Conservation (phyloP, 306 rosid species). For the Rubus parviflorus region DNA sequence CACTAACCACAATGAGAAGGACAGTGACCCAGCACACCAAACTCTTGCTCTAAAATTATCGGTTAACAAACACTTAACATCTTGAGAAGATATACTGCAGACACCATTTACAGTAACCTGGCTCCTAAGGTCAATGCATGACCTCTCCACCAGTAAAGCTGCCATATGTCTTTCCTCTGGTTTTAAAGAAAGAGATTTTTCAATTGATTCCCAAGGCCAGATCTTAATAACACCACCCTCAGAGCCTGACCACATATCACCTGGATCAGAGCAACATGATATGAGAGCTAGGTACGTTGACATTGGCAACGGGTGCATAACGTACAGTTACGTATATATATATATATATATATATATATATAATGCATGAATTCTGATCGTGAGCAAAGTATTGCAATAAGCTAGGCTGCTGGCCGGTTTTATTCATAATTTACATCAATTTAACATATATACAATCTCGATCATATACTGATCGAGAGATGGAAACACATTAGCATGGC, state of each 20-base stretch:
- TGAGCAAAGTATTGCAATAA: background rate
- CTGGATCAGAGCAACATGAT: conserved; percentile 39
- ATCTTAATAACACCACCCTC: conserved; percentile 86
- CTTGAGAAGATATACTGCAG: conserved; percentile 93
- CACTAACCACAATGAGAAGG: conserved; percentile 83
- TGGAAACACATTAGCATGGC: too few relatives aligned
- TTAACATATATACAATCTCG: background rate
- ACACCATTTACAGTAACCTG: conserved; percentile 92
- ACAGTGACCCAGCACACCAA: conserved; percentile 74
- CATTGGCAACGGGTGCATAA: background rate
- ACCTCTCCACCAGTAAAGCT: conserved; percentile 93
- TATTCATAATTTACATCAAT: background rate
- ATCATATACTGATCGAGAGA: too few relatives aligned
- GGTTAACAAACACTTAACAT: conserved; percentile 69
- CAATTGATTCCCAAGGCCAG: conserved; percentile 97
- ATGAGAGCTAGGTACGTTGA: background rate
- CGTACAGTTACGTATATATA: too few relatives aligned
- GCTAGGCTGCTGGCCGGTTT: background rate
- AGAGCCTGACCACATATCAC: conserved; percentile 95
- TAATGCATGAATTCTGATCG: background rate
- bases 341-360: too few relatives aligned
- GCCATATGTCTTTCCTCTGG: conserved; percentile 96
- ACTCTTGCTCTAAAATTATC: conserved; percentile 73
- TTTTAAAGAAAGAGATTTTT: conserved; percentile 83
- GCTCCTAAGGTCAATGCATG: conserved; percentile 69